Base-by-base conservation (phyloP, 768 basidiomycete genomes). In the Xerocomus brunneocitrinus region DNA sequence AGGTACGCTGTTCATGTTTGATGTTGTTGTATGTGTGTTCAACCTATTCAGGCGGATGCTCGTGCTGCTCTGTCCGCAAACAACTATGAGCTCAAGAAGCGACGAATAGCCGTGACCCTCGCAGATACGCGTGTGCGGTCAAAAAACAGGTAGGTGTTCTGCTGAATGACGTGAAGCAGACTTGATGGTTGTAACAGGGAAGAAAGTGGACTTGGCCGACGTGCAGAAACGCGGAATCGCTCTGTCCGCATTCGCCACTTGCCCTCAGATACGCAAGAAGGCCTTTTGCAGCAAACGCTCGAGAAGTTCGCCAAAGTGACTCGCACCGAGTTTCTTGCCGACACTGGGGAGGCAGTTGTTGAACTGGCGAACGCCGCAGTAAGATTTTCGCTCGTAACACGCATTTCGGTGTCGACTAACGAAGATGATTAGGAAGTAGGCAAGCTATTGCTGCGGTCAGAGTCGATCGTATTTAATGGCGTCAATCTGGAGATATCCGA, bases 61-160 rank as follows among this genome's bases (percentile, higher is more conserved):
- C 74, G 75, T 51, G 77, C 77, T 6, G 88, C 89, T 6, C 74
- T 97, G 35, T 74, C 79, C 6, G 86, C 90, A 4, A 95, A 95
- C 64, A 95, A 95, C 59, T 71, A 84, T 51, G 92, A 95, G 62
- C 75, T 95, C 28, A 95, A 93, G 71, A 91, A 86, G 56, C 82
- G 93, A n/a, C 81, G 88, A 13, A 89, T 98, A 43, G 88, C 87
- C 2, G 92, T 97, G 25, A 95, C 92, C 0, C 73, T 94, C 16
- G 84, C 91, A 4, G 91, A 95, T 67, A 76, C 83, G 16, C 85
- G 85, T 7, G 80, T 78, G 10, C 79, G 80, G 25, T 71, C 78
- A 5, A 77, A 75, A 46, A 75, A 74, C 58, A 75, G 74, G 87
- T 86, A 42, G 47, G 75, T 67, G 35, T 31, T 34, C 4, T 51